Percentiles rank a stretch among this genome's conserved stretches.
Evolutionary conservation across 371 early-diverging fungal genomes (phyloP).

Genomic region (Lichtheimia ornata): DNA sequence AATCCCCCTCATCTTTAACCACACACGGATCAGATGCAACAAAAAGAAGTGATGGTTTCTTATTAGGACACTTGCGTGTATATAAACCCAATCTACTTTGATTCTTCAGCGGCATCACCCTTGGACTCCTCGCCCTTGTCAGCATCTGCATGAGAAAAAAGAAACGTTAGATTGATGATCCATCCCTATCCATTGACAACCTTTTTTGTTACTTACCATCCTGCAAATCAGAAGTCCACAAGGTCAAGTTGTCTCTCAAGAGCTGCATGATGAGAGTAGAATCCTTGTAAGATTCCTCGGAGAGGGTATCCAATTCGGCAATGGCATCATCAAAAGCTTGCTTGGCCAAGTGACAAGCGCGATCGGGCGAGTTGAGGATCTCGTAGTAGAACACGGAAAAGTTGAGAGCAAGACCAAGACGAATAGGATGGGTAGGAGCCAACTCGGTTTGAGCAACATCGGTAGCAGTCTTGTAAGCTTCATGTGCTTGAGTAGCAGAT

Average conservation of each 20-base stretch:
- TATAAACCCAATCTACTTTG: constrained; percentile 32
- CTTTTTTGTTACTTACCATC: constrained; percentile 53
- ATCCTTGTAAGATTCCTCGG: constrained; percentile 99
- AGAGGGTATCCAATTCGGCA: constrained; percentile 95
- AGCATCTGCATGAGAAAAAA: constrained; percentile 24
- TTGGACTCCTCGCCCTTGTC: constrained; percentile 42
- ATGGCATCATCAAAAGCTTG: constrained; percentile 99
- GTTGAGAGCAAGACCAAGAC: constrained; percentile 99
- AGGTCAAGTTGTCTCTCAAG: constrained; percentile 98
- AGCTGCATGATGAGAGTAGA: constrained; percentile 99
- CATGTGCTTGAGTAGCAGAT: constrained; percentile 87
- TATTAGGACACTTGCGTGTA: too few relatives aligned
- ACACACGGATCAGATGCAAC: too few relatives aligned
- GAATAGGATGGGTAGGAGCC: constrained; percentile 98
- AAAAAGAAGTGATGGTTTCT: too few relatives aligned
- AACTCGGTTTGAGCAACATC: constrained; percentile 94
- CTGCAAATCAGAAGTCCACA: constrained; percentile 99
- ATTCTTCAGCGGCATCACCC: constrained; percentile 42
- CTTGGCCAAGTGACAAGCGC: constrained; percentile 99
- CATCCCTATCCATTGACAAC: neutral
- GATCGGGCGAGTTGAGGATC: constrained; percentile 98
- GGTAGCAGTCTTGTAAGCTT: constrained; percentile 96
- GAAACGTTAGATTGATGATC: neutral
- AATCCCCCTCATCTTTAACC: too few relatives aligned
- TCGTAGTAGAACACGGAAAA: constrained; percentile 99